Evolutionary conservation across 305 asterid species (phyloP), one percentile per base, ranked within the genome.

Genomic region (Fraxinus sp.): DNA sequence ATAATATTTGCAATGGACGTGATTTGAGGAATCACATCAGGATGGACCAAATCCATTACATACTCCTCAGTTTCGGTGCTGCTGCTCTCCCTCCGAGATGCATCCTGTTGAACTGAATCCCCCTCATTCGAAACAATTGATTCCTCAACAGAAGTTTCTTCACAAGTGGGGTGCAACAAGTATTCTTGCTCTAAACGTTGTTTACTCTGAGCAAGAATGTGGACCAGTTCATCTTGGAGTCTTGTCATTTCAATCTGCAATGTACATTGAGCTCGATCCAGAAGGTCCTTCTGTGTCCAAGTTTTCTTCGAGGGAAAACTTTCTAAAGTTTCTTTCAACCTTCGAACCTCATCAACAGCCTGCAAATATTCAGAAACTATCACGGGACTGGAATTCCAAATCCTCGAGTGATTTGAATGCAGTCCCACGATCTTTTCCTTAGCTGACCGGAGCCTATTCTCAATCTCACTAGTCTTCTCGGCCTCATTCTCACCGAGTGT

Each of bases 181-280:
- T 77, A 24, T 55, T 82, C 88, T 3, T 81, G 87, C 79, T 84
- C 90, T 52, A 88, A 86, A 20, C 85, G 87, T 9, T 66, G 91
- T 89, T 89, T 89, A 35, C 85, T 90, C 87, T 87, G 92, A 26
- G 49, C 80, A 66, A 93, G 94, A 55, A 85, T 89, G 22, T 84
- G 68, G 36, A 87, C 55, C 79, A 92, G 85, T 86, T 92, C 95
- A 32, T 82, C 89, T 52, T 92, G 90, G 78, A 93, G 92, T 84
- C 91, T 87, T 59, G 81, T 89, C 97, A 91, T 92, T 13, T 92
- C 94, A 78, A 75, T 81, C 39, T 91, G 95, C 88, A 89, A 84
- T 80, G 78, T 74, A 59, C 52, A 75, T 1, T 87, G 91, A 30
- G 95, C 90, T 78, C 80, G 87, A 80, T 89, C 88, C 33, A 83